Evolutionary conservation across 2,329 filamentous ascomycete species (phyloP), one percentile per base, ranked within the genome.

Genomic region (Capronia americana): DNA sequence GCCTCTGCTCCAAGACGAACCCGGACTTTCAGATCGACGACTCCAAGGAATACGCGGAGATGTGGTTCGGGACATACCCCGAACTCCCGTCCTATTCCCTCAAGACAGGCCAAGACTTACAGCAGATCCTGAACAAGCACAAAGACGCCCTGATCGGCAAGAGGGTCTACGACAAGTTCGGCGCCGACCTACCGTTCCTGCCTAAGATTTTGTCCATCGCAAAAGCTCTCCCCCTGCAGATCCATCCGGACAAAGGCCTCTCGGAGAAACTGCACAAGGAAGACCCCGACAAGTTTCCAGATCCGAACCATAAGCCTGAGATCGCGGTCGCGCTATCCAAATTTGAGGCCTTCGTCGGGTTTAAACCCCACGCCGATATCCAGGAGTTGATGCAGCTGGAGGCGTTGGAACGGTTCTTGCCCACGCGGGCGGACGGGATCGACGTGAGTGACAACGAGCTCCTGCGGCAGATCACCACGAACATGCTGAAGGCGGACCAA

Each of bases 61-160:
- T 90, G 84, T 92, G 90, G 90, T 90, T 92, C 81, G 90, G 89
- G 3, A 92, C 90, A 53, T 92, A 93, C 74, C 89, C 90, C 0
- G 86, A 87, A 46, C 85, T 89, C 28, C 90, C 90, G 0, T 90
- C 88, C 1, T 86, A 86, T 61, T 81, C 90, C 1, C 78, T 90
- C 17, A 79, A 81, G 24, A 89, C 86, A 0, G 87, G 86, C 30
- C 85, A 92, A 74, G 80, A 85, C 30, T 84, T 93, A 1, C 84
- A 87, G 68, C 84, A 90, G 24, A 84, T 90, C 17, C 78, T 93
- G 34, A 83, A 90, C 69, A 79, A 80, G 62, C 82, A 91, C 73
- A 82, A 88, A 41, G 82, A 88, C 23, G 80, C 85, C 65, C 81
- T 92, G 0, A 81, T 93, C 1, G 90, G 91, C 2, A 82, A 87